Evolutionary conservation across 108 stramenopile species (phyloP), one percentile per base, ranked within the genome.

Genomic region (Cyclostephanos invisitatus): DNA sequence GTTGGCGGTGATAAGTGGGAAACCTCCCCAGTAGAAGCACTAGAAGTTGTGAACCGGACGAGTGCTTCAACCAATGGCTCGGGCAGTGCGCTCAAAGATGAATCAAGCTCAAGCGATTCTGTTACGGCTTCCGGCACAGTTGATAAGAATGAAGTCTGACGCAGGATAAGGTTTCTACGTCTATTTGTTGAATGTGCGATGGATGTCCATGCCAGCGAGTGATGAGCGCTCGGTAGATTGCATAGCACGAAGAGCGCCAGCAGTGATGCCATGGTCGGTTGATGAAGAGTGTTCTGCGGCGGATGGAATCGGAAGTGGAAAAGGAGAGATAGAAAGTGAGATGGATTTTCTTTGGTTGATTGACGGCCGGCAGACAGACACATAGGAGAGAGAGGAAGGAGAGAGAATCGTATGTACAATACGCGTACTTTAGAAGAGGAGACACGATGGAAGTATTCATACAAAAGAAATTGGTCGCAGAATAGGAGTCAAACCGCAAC

Each of bases 41-140:
- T 62, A 8, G 66, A 68, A 38, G 75, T 24, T 48, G 75, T 77
- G 32, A 64, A 77, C 40, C 55, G 47, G 36, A 77, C 29, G 44
- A 77, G 63, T 62, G 66, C 62, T 28, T 77, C 68, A 5, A 64
- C 11, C 6, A 77, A 59, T 55, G 53, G 49, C 21, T 57, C 36
- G 7, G 75, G 75, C 15, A 77, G 28, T 38, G 64, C 56, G 32
- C 32, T 37, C 10, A 73, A 21, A 29, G 72, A 55, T 64, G 28
- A 25, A 56, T 64, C 37, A 40, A 56, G 44, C 25, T 62, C n/a
- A 8, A 75, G 21, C n/a, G 57, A 49, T 48, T 40, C 18, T 27
- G 25, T 1, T 18, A n/a, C 6, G 20, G 11, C 22, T 18, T 1
- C 20, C 17, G 40, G 40, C 40, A 40, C 40, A 8, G 0, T 40